These are phyloP conservation scores for Pleurostoma richardsiae DNA, from an alignment of 2,329 filamentous ascomycete species.

Conservation along the genomic window DNA sequence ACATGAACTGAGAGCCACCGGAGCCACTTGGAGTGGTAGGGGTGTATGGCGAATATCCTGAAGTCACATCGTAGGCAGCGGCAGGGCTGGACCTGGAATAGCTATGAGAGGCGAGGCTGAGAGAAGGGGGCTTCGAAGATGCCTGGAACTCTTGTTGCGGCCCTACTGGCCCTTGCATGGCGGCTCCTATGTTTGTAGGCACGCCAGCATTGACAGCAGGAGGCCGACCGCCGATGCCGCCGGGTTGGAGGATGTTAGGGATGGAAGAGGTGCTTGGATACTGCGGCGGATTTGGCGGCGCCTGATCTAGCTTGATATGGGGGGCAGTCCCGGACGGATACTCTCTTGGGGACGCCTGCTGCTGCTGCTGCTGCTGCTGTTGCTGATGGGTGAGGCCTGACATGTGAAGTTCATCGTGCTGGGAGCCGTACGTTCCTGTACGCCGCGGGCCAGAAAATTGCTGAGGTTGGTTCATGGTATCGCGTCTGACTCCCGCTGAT, in stretches of 20 bases:
- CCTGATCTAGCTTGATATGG: conserved; percentile 47
- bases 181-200: conserved; percentile 39
- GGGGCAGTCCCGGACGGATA: conserved; percentile 32
- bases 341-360: conserved; percentile 42
- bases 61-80: conserved; percentile 46
- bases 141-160: conserved; percentile 54
- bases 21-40: conserved; percentile 62
- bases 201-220: conserved; percentile 30
- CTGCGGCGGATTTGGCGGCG: conserved; percentile 30
- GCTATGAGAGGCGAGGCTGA: conserved; percentile 58
- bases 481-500: too few species aligned
- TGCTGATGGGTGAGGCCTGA: conserved; percentile 36
- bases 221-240: conserved; percentile 34
- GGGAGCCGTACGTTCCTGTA: conserved; percentile 30
- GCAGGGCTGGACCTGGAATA: conserved; percentile 85
- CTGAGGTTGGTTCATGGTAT: conserved; percentile 28
- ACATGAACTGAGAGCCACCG: conserved; percentile 58
- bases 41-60: conserved; percentile 49
- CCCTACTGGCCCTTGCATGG: conserved; percentile 37
- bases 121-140: conserved; percentile 60
- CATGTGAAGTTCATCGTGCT: conserved; percentile 53
- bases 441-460: conserved; percentile 28
- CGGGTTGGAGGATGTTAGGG: conserved; percentile 55
- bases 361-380: conserved; percentile 33
- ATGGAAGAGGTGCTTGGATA: conserved; percentile 38